phyloP scores from a whole-genome alignment of 345 rosid genomes.

The Leavenworthia alabamica region DNA sequence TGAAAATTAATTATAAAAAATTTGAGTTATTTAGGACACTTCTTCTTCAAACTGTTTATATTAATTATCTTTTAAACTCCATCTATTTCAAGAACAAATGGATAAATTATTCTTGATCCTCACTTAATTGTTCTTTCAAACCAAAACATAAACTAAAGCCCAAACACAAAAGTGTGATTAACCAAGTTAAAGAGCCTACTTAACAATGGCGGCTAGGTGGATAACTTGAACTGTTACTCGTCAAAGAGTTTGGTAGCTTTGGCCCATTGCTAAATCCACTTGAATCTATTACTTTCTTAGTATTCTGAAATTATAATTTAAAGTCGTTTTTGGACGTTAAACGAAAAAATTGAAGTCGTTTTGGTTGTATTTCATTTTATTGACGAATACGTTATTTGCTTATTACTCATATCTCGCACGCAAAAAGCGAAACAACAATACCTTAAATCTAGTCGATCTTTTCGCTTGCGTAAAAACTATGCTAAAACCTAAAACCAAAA shows the following conservation, averaged over 20 bases:
- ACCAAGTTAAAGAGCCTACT: background rate
- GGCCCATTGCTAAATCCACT: background rate
- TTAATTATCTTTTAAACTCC: background rate
- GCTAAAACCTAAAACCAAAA: background rate
- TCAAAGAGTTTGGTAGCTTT: slow-evolving; percentile 8
- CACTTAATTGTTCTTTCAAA: background rate
- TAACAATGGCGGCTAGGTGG: background rate
- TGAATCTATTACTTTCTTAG: background rate
- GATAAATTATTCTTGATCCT: background rate
- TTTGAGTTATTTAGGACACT: too few relatives aligned
- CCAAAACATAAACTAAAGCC: background rate
- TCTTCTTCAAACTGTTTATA: too few relatives aligned
- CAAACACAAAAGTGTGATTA: background rate
- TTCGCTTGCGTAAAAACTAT: background rate
- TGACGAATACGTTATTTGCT: background rate
- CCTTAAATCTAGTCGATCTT: background rate
- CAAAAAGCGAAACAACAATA: background rate
- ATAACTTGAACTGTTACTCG: background rate
- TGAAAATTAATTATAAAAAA: too few relatives aligned
- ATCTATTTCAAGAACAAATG: background rate
- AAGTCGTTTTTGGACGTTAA: background rate
- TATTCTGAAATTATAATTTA: background rate
- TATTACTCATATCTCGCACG: background rate
- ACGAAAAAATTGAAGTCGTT: background rate
- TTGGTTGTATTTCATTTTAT: background rate